Evolutionary conservation across 2,329 filamentous ascomycete species (phyloP), one percentile per base, ranked within the genome.

Genomic region (Aspergillus brunneoviolaceus): DNA sequence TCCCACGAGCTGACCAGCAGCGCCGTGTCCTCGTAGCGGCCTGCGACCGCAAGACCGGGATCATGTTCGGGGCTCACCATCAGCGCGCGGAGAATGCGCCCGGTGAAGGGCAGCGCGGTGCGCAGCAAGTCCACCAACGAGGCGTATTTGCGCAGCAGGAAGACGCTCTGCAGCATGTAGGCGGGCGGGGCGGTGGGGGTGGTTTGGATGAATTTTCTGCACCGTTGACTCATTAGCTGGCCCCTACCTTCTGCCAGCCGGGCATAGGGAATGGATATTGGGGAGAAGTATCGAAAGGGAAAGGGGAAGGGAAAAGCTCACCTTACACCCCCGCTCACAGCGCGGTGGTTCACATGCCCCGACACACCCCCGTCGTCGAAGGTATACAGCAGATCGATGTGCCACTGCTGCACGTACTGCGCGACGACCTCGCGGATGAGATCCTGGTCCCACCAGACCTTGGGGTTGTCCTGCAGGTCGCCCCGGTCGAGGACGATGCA

Each of bases 351-450:
- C 54, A 78, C 70, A 56, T 79, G 76, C 5, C 75, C 74, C 1
- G 75, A 77, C 5, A 78, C 71, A 16, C 76, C 77, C 25, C 73
- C 73, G n/a, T 74, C 59, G 48, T 79, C 77, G 59, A 79, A 79
- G 0, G 76, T 79, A 53, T 78, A 70, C 55, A 79, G 77, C 49
- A 73, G 70, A 60, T 78, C 76, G 48, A 76, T 67, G 5, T 76
- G 62, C 76, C 77, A 78, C 56, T 72, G 72, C 21, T 65, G 52
- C 19, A 78, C 72, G 50, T 78, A 69, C 25, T 74, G 65, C 50
- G 69, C 67, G 14, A 78, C 68, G 4, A 74, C 68, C 10, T 64
- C 58, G 27, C 73, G 66, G 52, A 78, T 74, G 5, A 72, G 61
- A 0, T 68, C 61, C 5, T 74, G 73, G 19, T 76, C 64, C 76